A percentile compares a stretch with the other conserved stretches of the same genome.
These are phyloP conservation scores for Tolypocladium capitatum DNA, from an alignment of 2,329 filamentous ascomycete genomes.

Conservation along the genomic window DNA sequence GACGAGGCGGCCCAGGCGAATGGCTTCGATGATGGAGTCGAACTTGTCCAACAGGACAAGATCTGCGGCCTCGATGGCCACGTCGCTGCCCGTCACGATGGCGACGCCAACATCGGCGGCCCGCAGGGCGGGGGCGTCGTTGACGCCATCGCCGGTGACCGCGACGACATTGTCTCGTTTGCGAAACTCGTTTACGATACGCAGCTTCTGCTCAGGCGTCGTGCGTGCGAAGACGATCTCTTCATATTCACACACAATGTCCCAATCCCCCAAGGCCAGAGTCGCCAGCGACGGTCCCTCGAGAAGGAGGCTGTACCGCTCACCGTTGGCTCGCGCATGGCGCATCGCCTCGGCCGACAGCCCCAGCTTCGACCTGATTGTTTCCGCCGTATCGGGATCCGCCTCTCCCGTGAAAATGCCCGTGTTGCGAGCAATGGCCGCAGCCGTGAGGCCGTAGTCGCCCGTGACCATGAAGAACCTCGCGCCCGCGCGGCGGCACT, in stretches of 20 bases:
- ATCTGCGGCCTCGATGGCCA: conserved; percentile 51
- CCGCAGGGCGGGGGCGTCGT: conserved; percentile 52
- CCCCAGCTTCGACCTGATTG: conserved; percentile 7
- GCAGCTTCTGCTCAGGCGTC: conserved; percentile 56
- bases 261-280: conserved; percentile 34
- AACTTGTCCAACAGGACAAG: conserved; percentile 60
- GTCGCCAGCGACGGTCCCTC: conserved; percentile 47
- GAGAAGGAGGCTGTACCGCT: conserved; percentile 15
- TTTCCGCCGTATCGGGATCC: conserved; percentile 23
- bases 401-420: conserved; percentile 44
- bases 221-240: conserved; percentile 57
- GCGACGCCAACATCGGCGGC: conserved; percentile 58
- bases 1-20: conserved; percentile 29
- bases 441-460: conserved; percentile 42
- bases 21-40: conserved; percentile 55
- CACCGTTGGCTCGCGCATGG: conserved; percentile 8
- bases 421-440: conserved; percentile 51
- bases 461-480: conserved; percentile 36
- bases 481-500: conserved; percentile 30
- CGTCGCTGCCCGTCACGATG: conserved; percentile 50
- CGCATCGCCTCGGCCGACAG: conserved; percentile 7
- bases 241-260: conserved; percentile 33
- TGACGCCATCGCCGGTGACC: conserved; percentile 63
- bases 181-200: conserved; percentile 58
- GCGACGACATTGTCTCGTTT: conserved; percentile 45